Base-by-base conservation (phyloP, 75 land plant species). In the Cunninghamia lanceolata region DNA sequence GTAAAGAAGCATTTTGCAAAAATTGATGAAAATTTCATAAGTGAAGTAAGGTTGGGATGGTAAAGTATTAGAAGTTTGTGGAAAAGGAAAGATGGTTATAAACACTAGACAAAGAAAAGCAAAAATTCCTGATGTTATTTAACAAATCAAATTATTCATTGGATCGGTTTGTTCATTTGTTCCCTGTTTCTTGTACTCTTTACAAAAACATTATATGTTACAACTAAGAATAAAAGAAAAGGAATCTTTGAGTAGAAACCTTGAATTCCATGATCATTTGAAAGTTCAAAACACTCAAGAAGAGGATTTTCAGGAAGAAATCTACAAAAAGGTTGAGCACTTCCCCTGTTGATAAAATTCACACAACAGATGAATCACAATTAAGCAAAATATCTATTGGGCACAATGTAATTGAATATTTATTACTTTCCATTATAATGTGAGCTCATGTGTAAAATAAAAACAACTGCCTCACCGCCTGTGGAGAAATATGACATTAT, bases 401-500 rank as follows among this genome's bases (percentile, higher is more conserved):
- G 9, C 28, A 39, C 30, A 42, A 25, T 43, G 25, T 40, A n/a
- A 43, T 28, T 43, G 32, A 73, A 10, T 43, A 80, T 43, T 42
- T 13, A 50, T 50, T 50, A 50, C 14, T 50, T 50, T 28, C 28
- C 7, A 3, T 10, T 8, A 80, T 80, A 2, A 43, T 80, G 9
- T 28, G 39, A 66, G 43, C 25, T 54, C 82, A 63, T 68, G n/a
- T 9, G 43, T 40, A 21, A 46, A 75, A 28, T 73, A 17, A 86
- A n/a, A 70, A 79, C 17, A 75, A 25, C 82, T 21, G 46, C 1
- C 68, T 84, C 28, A 97, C 99, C 95, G 87, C 50, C 99, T 89
- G 86, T 97, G 86, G 59, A 97, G 89, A 88, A 96, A 97, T 52
- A 97, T 93, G 85, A 97, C 96, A 11, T 94, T 92, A 92, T 97